Conservation (phyloP, 495 filamentous ascomycete species). For the Collariella sp. region DNA sequence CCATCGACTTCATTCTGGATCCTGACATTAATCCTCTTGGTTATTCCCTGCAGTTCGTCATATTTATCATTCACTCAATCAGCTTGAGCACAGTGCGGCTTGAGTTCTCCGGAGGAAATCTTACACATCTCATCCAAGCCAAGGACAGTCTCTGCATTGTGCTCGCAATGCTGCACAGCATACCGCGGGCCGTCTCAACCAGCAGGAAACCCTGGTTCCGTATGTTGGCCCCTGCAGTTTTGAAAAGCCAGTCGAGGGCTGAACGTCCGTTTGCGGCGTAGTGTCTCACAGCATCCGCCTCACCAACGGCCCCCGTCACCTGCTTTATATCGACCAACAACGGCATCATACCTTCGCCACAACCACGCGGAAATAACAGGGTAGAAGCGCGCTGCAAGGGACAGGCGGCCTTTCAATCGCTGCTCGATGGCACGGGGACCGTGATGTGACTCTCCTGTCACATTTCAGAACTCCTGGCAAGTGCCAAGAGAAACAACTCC, state of each 20-base stretch:
- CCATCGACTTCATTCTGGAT: background rate
- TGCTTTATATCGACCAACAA: background rate
- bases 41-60: background rate
- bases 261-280: constrained; percentile 11
- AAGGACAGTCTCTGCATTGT: background rate
- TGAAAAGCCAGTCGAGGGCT: background rate
- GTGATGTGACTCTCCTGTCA: too few relatives aligned
- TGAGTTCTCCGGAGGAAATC: background rate
- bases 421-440: too few relatives aligned
- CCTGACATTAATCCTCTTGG: background rate
- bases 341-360: background rate
- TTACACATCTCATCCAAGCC: background rate
- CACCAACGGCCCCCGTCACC: background rate
- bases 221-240: background rate
- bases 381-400: too few relatives aligned
- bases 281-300: constrained; percentile 10
- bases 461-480: too few relatives aligned
- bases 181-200: constrained; percentile 6
- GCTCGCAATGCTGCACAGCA: background rate
- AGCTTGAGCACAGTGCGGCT: background rate
- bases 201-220: background rate
- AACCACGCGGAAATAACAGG: background rate
- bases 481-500: too few relatives aligned
- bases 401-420: too few relatives aligned
- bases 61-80: background rate